Evolutionary conservation across 2,329 filamentous ascomycete genomes (phyloP), one percentile per base, ranked within the genome.

Genomic region (Aspergillus versicolor): DNA sequence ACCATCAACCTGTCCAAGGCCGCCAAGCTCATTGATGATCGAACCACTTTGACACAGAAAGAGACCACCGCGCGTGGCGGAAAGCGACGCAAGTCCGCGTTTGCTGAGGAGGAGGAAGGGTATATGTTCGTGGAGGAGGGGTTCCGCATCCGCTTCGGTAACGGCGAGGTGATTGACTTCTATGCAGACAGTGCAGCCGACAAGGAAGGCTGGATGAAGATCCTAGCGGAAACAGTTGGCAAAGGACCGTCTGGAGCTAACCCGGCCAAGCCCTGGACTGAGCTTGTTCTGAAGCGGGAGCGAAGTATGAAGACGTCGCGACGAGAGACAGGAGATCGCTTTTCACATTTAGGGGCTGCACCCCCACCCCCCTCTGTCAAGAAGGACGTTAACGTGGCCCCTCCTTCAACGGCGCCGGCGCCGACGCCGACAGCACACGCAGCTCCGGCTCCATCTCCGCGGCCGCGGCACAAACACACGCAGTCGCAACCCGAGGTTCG

Each of bases 121-220:
- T 99, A 99, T 80, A 96, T 97, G 90, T 99, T 99, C 73, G 93
- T 99, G 52, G 94, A 99, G 74, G 94, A 99, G 73, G 94, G 94
- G 3, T 99, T 99, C 88, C 91, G 94, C 41, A 96, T 99, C 72
- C 91, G 93, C 57, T 99, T 99, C 77, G 95, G 91, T 72, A 99
- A 99, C 69, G 94, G 94, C 60, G 94, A 99, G 77, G 87, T 96
- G 62, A 99, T 99, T 71, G 93, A 97, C 79, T 97, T 97, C 73
- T 97, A 99, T 71, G 94, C 93, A 69, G 93, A 97, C 75, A 92
- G 86, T 32, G 84, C 88, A 2, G 85, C 85, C 40, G 89, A 94
- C 70, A 99, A 97, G 77, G 91, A 96, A 45, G 89, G 87, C 54
- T 99, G 94, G 94, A 94, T 99, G 89, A 87, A 87, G 72, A 89